Evolutionary conservation across 1,284 basidiomycete species (phyloP).

Genomic region (Puccinia hordei): DNA sequence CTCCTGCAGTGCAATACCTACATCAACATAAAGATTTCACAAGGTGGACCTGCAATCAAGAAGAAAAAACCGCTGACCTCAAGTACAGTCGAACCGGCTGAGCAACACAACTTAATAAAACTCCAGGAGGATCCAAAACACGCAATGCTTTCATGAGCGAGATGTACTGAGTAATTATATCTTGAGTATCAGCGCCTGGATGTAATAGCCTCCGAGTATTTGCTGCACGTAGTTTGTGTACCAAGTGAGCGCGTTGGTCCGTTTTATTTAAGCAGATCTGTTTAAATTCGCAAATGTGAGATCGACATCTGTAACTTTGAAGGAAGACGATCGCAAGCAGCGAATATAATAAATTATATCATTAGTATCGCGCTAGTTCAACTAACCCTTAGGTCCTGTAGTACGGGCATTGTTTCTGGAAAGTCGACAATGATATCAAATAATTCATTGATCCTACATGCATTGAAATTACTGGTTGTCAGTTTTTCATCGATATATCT

Average conservation of each 20-base stretch:
- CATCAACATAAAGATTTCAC: not conserved
- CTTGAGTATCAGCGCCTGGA: conserved; percentile 90
- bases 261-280: conserved; percentile 77
- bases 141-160: conserved; percentile 87
- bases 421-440: conserved; percentile 95
- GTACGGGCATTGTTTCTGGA: conserved; percentile 79
- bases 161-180: conserved; percentile 90
- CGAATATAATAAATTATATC: conserved; percentile 54
- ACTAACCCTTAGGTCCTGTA: conserved; percentile 80
- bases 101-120: conserved; percentile 85
- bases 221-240: conserved; percentile 71
- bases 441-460: conserved; percentile 74
- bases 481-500: not conserved
- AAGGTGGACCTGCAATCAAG: not conserved
- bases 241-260: conserved; percentile 72
- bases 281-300: not conserved
- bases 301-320: not conserved
- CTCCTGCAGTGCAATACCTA: conserved; percentile 63
- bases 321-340: conserved; percentile 58
- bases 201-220: conserved; percentile 82
- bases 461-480: not conserved
- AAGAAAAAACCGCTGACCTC: conserved; percentile 63
- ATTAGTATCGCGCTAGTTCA: not conserved
- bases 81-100: conserved; percentile 85
- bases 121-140: conserved; percentile 85